These are phyloP conservation scores for Phytopythium montanum DNA, from an alignment of 352 stramenopile genomes.

Conservation along the genomic window DNA sequence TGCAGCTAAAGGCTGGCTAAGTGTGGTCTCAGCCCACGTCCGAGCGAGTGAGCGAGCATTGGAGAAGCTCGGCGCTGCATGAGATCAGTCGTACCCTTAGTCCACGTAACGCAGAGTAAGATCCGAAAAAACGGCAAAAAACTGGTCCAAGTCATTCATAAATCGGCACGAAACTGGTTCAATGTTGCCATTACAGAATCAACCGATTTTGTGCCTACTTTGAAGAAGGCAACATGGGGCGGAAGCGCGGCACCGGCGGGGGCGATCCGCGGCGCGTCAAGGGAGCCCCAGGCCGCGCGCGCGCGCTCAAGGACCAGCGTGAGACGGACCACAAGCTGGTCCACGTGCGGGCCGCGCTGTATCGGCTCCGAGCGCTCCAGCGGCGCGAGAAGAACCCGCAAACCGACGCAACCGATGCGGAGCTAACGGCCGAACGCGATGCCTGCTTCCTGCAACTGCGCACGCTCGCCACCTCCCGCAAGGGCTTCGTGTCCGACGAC, in stretches of 20 bases:
- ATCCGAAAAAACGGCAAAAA: background rate
- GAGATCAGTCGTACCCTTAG: no score
- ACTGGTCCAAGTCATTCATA: no score
- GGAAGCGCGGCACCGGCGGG: constrained; percentile 4
- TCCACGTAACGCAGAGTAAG: background rate
- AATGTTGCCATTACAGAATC: background rate
- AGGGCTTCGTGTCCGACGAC: constrained; percentile 53
- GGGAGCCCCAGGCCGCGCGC: constrained; percentile 27
- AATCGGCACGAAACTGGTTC: background rate
- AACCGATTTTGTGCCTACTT: background rate
- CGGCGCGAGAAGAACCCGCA: constrained; percentile 1
- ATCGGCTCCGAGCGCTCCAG: constrained; percentile 23
- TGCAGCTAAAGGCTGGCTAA: no score
- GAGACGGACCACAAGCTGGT: constrained; percentile 50
- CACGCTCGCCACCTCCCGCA: constrained; percentile 48
- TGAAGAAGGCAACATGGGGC: background rate
- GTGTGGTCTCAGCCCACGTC: no score
- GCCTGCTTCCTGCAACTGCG: constrained; percentile 49
- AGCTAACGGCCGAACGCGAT: constrained; percentile 16
- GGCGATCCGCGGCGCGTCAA: constrained; percentile 19
- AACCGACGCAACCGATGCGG: background rate
- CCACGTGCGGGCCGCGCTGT: constrained; percentile 31
- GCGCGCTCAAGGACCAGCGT: constrained; percentile 34
- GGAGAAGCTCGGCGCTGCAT: no score
- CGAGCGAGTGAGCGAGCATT: no score